These are phyloP conservation scores for Fomitopsis schrenkii DNA, from an alignment of 1,284 basidiomycete species.

Conservation along the genomic window DNA sequence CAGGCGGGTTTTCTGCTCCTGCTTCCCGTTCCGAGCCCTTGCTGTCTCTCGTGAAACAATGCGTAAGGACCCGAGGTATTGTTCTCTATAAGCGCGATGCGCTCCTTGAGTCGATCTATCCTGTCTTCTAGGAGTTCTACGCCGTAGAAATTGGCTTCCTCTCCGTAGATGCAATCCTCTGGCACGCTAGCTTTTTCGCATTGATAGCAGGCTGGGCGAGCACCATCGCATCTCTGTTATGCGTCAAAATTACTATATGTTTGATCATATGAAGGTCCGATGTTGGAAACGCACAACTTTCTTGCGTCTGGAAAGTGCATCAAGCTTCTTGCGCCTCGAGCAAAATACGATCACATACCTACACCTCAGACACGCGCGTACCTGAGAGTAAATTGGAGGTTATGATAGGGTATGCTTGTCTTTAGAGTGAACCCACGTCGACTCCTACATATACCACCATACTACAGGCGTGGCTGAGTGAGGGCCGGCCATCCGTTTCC, in stretches of 20 bases:
- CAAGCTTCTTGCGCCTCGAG: background rate
- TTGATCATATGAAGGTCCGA: background rate
- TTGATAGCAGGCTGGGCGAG: constrained; percentile 24
- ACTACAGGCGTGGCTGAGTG: background rate
- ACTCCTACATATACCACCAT: background rate
- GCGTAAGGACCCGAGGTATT: constrained; percentile 14
- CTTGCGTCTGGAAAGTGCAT: constrained; percentile 16
- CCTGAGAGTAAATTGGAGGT: background rate
- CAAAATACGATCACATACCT: constrained; percentile 12
- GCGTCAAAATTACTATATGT: background rate
- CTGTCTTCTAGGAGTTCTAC: constrained; percentile 27
- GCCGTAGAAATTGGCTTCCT: constrained; percentile 21
- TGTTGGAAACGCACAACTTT: constrained; percentile 21
- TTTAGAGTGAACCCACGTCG: background rate
- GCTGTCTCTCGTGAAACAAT: constrained; percentile 9
- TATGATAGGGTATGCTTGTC: background rate
- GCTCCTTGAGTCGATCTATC: constrained; percentile 22
- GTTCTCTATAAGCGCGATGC: constrained; percentile 22
- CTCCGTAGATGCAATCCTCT: constrained; percentile 27
- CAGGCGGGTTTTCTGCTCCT: constrained; percentile 14
- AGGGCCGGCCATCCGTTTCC: background rate
- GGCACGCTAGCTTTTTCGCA: constrained; percentile 23
- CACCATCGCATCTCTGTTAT: constrained; percentile 25
- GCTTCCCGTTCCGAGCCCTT: constrained; percentile 10
- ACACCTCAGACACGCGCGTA: constrained; percentile 25